A percentile compares a stretch with the other conserved stretches of the same genome.
phyloP scores from a whole-genome alignment of 805 yeast genomes.

The Kluyveromyces aestuarii region DNA sequence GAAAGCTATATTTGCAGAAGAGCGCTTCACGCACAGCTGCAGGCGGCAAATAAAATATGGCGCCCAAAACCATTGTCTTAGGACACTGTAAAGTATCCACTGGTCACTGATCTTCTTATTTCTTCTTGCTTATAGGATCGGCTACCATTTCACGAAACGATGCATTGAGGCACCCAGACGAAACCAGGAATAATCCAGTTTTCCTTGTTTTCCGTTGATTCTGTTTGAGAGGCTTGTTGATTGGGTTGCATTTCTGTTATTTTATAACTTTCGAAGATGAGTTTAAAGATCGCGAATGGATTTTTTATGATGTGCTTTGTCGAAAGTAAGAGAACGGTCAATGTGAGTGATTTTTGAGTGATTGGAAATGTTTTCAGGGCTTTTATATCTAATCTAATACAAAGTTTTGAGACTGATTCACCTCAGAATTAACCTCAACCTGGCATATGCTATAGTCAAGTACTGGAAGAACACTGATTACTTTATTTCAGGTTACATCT shows the following conservation, averaged over 20 bases:
- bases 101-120: neutral
- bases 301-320: neutral
- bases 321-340: too few species aligned
- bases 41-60: neutral
- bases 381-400: neutral
- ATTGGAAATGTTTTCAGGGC: neutral
- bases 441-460: neutral
- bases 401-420: neutral
- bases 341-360: too few species aligned
- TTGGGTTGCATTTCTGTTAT: slow-evolving; percentile 6
- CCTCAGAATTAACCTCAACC: neutral
- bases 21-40: neutral
- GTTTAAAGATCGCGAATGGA: neutral
- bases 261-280: neutral
- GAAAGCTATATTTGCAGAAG: neutral
- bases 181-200: slow-evolving; percentile 9
- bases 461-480: neutral
- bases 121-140: neutral
- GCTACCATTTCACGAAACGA: slow-evolving; percentile 3
- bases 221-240: slow-evolving; percentile 8
- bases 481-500: neutral
- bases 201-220: slow-evolving; percentile 8
- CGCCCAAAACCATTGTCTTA: neutral
- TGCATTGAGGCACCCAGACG: slow-evolving; percentile 10
- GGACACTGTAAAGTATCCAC: neutral